Evolutionary conservation across 108 stramenopile species (phyloP).

Genomic region (Cylindrotheca closterium): DNA sequence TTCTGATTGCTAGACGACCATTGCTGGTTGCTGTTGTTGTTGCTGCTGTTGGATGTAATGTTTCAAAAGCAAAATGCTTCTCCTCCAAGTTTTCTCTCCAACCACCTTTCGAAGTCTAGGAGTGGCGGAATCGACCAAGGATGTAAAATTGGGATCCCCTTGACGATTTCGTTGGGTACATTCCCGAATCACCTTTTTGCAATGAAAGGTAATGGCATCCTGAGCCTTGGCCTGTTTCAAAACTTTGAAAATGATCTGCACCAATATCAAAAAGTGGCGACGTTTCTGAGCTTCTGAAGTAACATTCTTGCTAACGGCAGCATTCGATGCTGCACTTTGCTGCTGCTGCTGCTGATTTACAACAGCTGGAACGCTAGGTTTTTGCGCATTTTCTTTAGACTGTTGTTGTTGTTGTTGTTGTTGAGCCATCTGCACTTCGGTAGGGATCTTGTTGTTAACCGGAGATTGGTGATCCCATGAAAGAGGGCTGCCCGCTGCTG

Average conservation of each 20-base stretch:
- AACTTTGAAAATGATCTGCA: conserved; percentile 27
- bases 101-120: conserved; percentile 37
- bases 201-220: conserved; percentile 1
- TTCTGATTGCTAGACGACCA: no score
- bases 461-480: no score
- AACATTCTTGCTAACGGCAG: not conserved
- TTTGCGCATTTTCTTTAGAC: no score
- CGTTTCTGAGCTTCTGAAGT: conserved; percentile 1
- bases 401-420: no score
- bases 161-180: conserved; percentile 49
- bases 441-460: no score
- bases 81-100: conserved; percentile 46
- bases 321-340: no score
- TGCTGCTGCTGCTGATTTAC: no score
- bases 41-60: no score
- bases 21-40: no score
- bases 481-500: no score
- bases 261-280: conserved; percentile 8
- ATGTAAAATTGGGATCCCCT: conserved; percentile 42
- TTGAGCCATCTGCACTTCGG: no score
- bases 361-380: no score
- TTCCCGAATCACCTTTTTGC: conserved; percentile 22
- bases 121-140: conserved; percentile 41
- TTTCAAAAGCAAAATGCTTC: conserved; percentile 12
- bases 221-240: conserved; percentile 6